Evolutionary conservation across 2,329 filamentous ascomycete genomes (phyloP), one percentile per base, ranked within the genome.

Genomic region (Trichophaea hybrida): DNA sequence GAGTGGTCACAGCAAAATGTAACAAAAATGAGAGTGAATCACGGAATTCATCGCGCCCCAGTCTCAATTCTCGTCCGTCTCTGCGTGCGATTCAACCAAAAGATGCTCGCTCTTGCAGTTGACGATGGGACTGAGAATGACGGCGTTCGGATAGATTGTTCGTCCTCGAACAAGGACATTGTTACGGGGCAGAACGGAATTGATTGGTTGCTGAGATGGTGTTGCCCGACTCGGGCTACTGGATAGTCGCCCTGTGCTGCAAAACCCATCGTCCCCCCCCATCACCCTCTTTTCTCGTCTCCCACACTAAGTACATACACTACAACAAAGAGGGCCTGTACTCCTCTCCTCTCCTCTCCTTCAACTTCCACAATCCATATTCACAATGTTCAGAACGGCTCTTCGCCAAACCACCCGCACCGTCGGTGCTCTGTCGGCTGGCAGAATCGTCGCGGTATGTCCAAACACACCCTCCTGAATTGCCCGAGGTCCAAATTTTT

Each of bases 321-420:
- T 58, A 51, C 56, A 57, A 51, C 60, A 51, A 51, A 59, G 48
- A 53, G 44, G 58, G 55, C 60, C 53, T 51, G 34, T 38, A 48
- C 40, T 40, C 40, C 61, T 63, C 61, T 64, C 62, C 64, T 58
- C 59, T 66, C 65, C 58, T 61, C 62, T 63, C 62, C 66, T 55
- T 57, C 57, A 56, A 58, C 46, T 50, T 58, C 56, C 55, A 55
- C 62, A 59, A 56, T 76, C 75, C 74, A 74, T 73, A 78, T 73
- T 75, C 75, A 80, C 76, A 78, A 96, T 97, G 91, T 94, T 96
- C 83, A 88, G 91, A 80, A 94, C 87, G 84, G 90, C 91, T 80
- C 82, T 97, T 79, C 84, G 90, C 80, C 89, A 94, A 82, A 94
- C 89, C 76, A 86, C 86, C 80, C 89, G 90, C 81, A 86, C 87